Percentiles rank a stretch among this genome's conserved stretches.
Conservation (phyloP, 345 rosid species). For the Zanthoxylum bungeanum region DNA sequence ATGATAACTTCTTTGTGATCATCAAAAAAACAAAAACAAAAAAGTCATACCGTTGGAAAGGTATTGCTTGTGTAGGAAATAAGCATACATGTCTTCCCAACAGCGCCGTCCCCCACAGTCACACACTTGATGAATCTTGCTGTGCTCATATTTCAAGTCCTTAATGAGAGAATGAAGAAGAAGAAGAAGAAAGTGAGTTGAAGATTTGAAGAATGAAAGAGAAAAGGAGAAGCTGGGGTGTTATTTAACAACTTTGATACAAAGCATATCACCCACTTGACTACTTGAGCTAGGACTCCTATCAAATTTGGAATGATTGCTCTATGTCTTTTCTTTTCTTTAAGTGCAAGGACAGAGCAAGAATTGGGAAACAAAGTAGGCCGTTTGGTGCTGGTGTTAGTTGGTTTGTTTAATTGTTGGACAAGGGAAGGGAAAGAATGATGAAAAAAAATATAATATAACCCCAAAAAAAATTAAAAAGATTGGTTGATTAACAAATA, state of each 20-base stretch:
- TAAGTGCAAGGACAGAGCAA: conserved; percentile 38
- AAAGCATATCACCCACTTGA: conserved; percentile 20
- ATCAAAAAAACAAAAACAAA: too few relatives aligned
- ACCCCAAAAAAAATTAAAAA: too few relatives aligned
- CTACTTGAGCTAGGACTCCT: not conserved
- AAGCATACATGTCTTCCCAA: conserved; percentile 83
- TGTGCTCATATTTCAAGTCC: conserved; percentile 44
- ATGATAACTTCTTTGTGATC: not conserved
- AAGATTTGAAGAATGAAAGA: conserved; percentile 1
- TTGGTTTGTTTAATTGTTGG: conserved; percentile 40
- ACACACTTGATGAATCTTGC: conserved; percentile 81
- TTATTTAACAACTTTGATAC: conserved; percentile 20
- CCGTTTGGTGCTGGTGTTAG: conserved; percentile 44
- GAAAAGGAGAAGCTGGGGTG: not conserved
- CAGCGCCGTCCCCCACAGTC: conserved; percentile 83
- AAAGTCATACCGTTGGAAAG: conserved; percentile 56
- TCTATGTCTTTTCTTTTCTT: conserved; percentile 30
- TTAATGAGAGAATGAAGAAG: not conserved
- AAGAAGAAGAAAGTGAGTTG: too few relatives aligned
- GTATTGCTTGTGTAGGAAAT: conserved; percentile 80
- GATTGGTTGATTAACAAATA: conserved; percentile 26
- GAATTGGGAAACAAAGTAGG: conserved; percentile 26
- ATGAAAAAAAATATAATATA: not conserved
- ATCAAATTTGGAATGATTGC: conserved; percentile 35
- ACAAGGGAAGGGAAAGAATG: conserved; percentile 32